phyloP scores from a whole-genome alignment of 208 protist genomes.

The Leishmania amazonensis region DNA sequence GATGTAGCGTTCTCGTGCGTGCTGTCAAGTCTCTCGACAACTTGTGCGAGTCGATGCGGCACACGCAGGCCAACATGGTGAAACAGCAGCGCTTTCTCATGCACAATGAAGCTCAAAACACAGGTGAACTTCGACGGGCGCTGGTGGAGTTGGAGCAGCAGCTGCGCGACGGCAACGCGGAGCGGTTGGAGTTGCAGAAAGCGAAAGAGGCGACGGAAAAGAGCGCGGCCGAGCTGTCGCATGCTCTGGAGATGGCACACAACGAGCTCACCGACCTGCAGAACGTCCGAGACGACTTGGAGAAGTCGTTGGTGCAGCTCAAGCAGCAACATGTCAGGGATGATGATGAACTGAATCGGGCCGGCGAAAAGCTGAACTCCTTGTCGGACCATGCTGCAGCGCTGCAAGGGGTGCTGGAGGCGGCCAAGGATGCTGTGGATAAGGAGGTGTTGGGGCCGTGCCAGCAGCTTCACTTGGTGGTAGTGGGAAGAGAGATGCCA shows the following conservation, averaged over 20 bases:
- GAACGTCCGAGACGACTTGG: slow-evolving; percentile 4
- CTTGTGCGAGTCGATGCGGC: slow-evolving; percentile 26
- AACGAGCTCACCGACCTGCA: slow-evolving; percentile 5
- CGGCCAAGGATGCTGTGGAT: slow-evolving; percentile 4
- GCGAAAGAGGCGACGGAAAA: slow-evolving; percentile 3
- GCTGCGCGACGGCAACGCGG: slow-evolving; percentile 12
- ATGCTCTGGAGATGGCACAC: slow-evolving; percentile 1
- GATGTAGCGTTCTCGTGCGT: slow-evolving; percentile 29
- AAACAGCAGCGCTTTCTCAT: slow-evolving; percentile 46
- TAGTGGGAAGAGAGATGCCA: slow-evolving; percentile 7
- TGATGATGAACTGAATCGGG: background rate
- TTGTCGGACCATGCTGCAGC: background rate
- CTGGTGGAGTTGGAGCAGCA: slow-evolving; percentile 27
- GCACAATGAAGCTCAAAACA: slow-evolving; percentile 31
- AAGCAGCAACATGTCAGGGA: slow-evolving; percentile 11
- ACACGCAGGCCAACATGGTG: slow-evolving; percentile 20
- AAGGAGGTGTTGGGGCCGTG: background rate
- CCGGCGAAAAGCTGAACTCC: background rate
- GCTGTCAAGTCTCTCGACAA: slow-evolving; percentile 28
- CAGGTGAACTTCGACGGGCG: slow-evolving; percentile 25
- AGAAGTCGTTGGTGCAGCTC: slow-evolving; percentile 8
- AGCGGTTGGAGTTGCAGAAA: slow-evolving; percentile 8
- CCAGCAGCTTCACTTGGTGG: slow-evolving; percentile 4
- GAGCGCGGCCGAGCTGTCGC: background rate
- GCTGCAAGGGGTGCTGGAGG: slow-evolving; percentile 9